A percentile compares a stretch with the other conserved stretches of the same genome.
Conservation (phyloP, 2,329 filamentous ascomycete genomes). For the Magnaporthiopsis rhizophila region DNA sequence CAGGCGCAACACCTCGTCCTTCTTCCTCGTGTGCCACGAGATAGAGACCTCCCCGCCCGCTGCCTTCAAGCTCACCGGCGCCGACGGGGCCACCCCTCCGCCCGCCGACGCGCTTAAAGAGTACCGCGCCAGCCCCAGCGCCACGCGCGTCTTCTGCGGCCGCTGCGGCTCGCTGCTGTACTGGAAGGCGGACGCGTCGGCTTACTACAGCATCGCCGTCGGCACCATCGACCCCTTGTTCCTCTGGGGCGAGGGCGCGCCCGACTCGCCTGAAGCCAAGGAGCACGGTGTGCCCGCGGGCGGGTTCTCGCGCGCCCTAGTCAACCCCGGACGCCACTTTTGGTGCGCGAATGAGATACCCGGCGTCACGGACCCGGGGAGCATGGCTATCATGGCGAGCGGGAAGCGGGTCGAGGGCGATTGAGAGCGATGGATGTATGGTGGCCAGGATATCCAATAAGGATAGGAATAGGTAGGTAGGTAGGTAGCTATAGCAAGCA, state of each 20-base stretch:
- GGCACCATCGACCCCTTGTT: constrained; percentile 38
- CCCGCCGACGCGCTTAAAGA: constrained; percentile 19
- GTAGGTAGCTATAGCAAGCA: no score
- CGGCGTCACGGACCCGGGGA: constrained; percentile 35
- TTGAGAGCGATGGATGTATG: not conserved
- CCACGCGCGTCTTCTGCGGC: constrained; percentile 39
- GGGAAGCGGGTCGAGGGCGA: not conserved
- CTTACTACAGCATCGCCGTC: constrained; percentile 27
- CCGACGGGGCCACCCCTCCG: constrained; percentile 16
- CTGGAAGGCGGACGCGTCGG: constrained; percentile 27
- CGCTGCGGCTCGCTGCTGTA: constrained; percentile 41
- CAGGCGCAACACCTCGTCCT: constrained; percentile 40
- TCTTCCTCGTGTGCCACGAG: constrained; percentile 34
- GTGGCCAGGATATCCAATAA: no score
- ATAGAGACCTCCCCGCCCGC: constrained; percentile 21
- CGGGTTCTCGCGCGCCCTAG: constrained; percentile 30
- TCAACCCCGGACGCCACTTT: constrained; percentile 27
- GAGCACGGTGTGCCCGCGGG: constrained; percentile 14
- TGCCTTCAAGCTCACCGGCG: constrained; percentile 25
- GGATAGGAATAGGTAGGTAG: no score
- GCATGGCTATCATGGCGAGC: not conserved
- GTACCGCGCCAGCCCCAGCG: constrained; percentile 31
- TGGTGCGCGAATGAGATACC: constrained; percentile 37
- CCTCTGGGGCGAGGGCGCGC: constrained; percentile 23
- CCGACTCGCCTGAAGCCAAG: not conserved